These are phyloP conservation scores for Myxozyma kluyveri DNA, from an alignment of 805 yeast species.

Conservation along the genomic window DNA sequence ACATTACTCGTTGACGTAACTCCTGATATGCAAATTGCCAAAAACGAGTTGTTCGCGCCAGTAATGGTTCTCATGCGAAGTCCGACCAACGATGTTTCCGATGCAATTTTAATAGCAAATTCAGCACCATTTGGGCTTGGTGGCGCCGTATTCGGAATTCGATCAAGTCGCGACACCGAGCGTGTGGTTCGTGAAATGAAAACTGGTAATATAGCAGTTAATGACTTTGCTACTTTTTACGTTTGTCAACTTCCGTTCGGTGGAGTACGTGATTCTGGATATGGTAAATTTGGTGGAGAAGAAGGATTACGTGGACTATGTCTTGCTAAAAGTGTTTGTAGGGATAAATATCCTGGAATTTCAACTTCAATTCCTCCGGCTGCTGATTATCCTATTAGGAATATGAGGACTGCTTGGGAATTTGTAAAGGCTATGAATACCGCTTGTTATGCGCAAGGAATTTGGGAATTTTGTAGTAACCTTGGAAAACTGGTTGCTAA, in stretches of 20 bases:
- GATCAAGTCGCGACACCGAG: slow-evolving; percentile 53
- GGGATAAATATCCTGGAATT: slow-evolving; percentile 74
- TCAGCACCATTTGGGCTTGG: slow-evolving; percentile 88
- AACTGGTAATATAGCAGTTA: slow-evolving; percentile 92
- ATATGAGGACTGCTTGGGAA: slow-evolving; percentile 80
- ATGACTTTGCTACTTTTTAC: slow-evolving; percentile 93
- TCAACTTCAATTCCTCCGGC: slow-evolving; percentile 81
- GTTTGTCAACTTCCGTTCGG: slow-evolving; percentile 98
- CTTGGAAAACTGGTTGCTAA: slow-evolving; percentile 13
- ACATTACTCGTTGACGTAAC: slow-evolving; percentile 83
- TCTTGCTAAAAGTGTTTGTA: slow-evolving; percentile 79
- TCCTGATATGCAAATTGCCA: slow-evolving; percentile 72
- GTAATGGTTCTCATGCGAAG: slow-evolving; percentile 79
- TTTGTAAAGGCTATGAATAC: slow-evolving; percentile 78
- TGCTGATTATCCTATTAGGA: slow-evolving; percentile 85
- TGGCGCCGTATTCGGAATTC: slow-evolving; percentile 75
- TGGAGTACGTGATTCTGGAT: slow-evolving; percentile 88
- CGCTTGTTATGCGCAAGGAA: slow-evolving; percentile 68
- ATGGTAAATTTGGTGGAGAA: slow-evolving; percentile 96
- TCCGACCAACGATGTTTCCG: slow-evolving; percentile 48
- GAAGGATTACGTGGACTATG: slow-evolving; percentile 94
- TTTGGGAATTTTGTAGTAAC: slow-evolving; percentile 56
- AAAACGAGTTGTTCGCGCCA: slow-evolving; percentile 94
- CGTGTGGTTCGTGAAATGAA: slow-evolving; percentile 61
- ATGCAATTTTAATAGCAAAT: slow-evolving; percentile 77